A percentile compares a stretch with the other conserved stretches of the same genome.
Conservation (phyloP, 2,329 filamentous ascomycete species). For the Xylogone sp. region DNA sequence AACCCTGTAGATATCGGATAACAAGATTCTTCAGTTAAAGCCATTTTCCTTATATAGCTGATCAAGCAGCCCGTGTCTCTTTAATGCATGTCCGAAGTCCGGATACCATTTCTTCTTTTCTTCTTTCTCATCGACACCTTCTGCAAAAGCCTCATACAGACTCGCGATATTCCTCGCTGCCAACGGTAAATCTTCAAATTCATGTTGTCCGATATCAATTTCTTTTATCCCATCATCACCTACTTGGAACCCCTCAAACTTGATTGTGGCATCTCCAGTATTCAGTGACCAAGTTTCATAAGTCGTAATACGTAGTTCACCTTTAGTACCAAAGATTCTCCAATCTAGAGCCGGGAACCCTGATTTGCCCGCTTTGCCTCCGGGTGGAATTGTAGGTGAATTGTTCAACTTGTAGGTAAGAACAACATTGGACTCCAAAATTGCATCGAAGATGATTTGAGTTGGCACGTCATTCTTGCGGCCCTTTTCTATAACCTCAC, state of each 20-base stretch:
- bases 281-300: slow-evolving; percentile 24
- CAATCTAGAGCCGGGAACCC: slow-evolving; percentile 34
- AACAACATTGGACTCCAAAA: neutral
- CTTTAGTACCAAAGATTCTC: slow-evolving; percentile 48
- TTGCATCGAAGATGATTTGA: slow-evolving; percentile 35
- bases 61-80: slow-evolving; percentile 45
- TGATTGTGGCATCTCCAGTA: slow-evolving; percentile 34
- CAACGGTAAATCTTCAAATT: slow-evolving; percentile 41
- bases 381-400: too few relatives aligned
- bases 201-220: slow-evolving; percentile 42
- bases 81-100: slow-evolving; percentile 37
- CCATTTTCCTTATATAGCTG: slow-evolving; percentile 12
- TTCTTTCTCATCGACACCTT: slow-evolving; percentile 27
- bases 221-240: slow-evolving; percentile 36
- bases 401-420: too few relatives aligned
- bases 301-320: slow-evolving; percentile 40
- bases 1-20: too few relatives aligned
- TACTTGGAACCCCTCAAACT: slow-evolving; percentile 48
- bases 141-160: slow-evolving; percentile 50
- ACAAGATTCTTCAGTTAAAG: too few relatives aligned
- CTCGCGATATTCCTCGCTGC: slow-evolving; percentile 46
- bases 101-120: slow-evolving; percentile 28
- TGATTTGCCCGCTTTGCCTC: slow-evolving; percentile 31
- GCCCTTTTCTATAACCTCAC: slow-evolving; percentile 27
- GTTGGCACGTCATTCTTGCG: slow-evolving; percentile 42